Conservation (phyloP, 2,329 filamentous ascomycete genomes). For the Arthroderma sp. region DNA sequence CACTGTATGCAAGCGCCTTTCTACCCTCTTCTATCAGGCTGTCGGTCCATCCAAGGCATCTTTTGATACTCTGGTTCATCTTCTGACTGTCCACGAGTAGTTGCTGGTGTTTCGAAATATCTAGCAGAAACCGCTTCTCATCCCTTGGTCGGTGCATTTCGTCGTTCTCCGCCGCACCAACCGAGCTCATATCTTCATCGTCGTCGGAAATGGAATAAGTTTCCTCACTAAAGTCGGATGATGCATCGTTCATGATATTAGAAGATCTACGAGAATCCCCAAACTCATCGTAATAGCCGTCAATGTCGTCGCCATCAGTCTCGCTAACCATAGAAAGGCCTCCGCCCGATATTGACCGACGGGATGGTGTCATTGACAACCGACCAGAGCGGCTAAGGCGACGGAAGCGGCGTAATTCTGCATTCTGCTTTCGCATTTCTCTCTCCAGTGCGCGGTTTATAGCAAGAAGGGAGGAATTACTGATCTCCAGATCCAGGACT, state of each 20-base stretch:
- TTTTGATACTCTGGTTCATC: constrained; percentile 86
- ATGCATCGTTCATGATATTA: constrained; percentile 20
- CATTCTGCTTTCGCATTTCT: constrained; percentile 79
- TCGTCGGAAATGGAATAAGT: constrained; percentile 24
- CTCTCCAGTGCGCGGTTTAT: constrained; percentile 90
- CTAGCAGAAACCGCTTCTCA: constrained; percentile 68
- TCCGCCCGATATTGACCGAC: constrained; percentile 33
- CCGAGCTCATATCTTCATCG: constrained; percentile 23
- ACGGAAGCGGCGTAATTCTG: constrained; percentile 72
- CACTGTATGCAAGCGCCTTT: constrained; percentile 72
- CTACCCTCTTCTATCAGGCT: constrained; percentile 77
- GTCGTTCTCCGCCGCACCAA: constrained; percentile 24
- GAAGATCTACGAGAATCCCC: constrained; percentile 11
- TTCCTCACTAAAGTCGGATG: constrained; percentile 29
- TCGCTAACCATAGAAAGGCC: constrained; percentile 35
- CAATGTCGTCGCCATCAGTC: constrained; percentile 23
- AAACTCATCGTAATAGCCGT: constrained; percentile 5
- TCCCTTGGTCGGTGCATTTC: constrained; percentile 54
- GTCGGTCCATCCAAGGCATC: constrained; percentile 81
- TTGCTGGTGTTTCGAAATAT: constrained; percentile 79
- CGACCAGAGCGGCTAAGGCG: constrained; percentile 72
- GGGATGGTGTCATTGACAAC: constrained; percentile 46
- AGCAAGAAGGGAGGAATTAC: constrained; percentile 83
- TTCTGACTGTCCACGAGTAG: constrained; percentile 81
- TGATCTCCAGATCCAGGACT: constrained; percentile 91